Evolutionary conservation across 2,329 filamentous ascomycete genomes (phyloP), one percentile per base, ranked within the genome.

Genomic region (Fusarium sp.): DNA sequence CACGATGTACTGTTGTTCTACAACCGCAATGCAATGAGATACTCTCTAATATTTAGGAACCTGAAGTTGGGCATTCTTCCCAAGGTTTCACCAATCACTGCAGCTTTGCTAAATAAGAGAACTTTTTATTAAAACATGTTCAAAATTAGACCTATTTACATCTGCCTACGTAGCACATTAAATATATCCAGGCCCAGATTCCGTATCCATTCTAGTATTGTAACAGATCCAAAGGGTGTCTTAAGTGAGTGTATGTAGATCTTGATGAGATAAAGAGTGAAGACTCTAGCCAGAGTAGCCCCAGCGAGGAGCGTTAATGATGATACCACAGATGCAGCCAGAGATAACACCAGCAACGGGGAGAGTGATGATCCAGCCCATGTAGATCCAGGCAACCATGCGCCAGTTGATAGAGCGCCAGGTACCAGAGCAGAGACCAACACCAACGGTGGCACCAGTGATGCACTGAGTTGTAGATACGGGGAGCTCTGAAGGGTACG

Each of bases 391-490:
- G 5, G 82, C 85, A 20, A 91, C 87, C 85, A 90, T 89, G 69
- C 89, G 86, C 88, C 88, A 91, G 83, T 91, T 91, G 73, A 91
- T 89, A 15, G 88, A 86, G 42, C 86, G 85, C 84, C 85, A 87
- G 24, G 86, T 87, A 38, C 89, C 89, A 38, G 88, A 89, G 81
- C 89, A 90, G 22, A 91, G 85, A 72, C 89, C 89, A 62, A 91
- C 89, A 67, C 89, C 89, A 60, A 91, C 89, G 9, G 89, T 90
- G 24, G 89, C 88, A 70, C 89, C 89, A 38, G 87, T 89, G 74
- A 90, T 90, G 78, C 90, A 92, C 83, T 91, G 89, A 0, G 90
- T 91, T 2, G 90, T 92, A 2, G 89, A 91, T 20, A 92, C 86
- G 3, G 90, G 90, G 5, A 92, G 87, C 58, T 87, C 84, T 85